Conservation (phyloP, 2,329 filamentous ascomycete genomes). For the Eutypella sp. region DNA sequence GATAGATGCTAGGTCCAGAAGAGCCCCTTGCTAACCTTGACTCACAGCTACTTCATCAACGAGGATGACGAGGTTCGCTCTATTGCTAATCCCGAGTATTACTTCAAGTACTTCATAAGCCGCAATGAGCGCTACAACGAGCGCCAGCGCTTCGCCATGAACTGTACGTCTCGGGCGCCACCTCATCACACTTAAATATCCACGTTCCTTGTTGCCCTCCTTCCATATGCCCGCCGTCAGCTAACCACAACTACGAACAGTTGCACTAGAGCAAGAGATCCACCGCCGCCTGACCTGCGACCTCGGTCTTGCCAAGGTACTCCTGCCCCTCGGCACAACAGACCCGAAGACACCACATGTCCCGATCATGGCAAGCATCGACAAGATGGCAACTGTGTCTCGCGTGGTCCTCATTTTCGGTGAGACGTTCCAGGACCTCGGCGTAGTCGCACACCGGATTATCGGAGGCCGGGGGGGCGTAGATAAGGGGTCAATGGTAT, state of each 20-base stretch:
- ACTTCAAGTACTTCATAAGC: constrained; percentile 70
- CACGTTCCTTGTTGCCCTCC: neutral
- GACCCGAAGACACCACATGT: constrained; percentile 50
- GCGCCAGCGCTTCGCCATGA: constrained; percentile 67
- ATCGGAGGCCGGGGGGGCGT: constrained; percentile 61
- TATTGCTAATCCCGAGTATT: constrained; percentile 60
- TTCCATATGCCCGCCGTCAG: neutral
- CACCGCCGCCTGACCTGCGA: constrained; percentile 54
- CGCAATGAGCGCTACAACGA: constrained; percentile 74
- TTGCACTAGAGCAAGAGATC: constrained; percentile 57
- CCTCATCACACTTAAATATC: too few relatives aligned
- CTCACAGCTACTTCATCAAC: constrained; percentile 70
- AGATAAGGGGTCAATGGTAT: constrained; percentile 63
- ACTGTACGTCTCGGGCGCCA: constrained; percentile 57
- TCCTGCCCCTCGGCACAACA: constrained; percentile 53
- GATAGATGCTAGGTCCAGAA: too few relatives aligned
- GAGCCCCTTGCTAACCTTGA: neutral
- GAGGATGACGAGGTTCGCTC: constrained; percentile 68
- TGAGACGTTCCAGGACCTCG: constrained; percentile 66
- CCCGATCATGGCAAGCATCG: constrained; percentile 58
- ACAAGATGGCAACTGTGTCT: constrained; percentile 32
- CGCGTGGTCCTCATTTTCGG: constrained; percentile 73
- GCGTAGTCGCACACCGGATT: constrained; percentile 67
- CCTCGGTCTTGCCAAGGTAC: constrained; percentile 54
- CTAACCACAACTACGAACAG: constrained; percentile 33